Base-by-base conservation (phyloP, 441 rosid genomes). In the Geranium incanum region DNA sequence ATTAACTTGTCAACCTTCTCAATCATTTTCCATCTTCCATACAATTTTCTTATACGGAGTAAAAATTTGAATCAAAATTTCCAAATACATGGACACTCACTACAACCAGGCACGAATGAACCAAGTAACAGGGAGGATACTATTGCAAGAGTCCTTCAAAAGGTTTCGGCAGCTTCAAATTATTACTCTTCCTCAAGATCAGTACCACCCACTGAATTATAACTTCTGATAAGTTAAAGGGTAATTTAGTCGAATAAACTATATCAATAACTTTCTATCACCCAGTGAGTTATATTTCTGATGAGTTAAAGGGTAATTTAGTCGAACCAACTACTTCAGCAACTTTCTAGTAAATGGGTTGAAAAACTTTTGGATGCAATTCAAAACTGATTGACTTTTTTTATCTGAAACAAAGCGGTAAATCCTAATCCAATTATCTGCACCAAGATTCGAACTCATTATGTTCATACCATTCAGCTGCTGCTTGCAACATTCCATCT, bases 401-500 rank as follows among this genome's bases (percentile, higher is more conserved):
- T 28, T 28, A 28, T 28, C 33, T 28, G 33, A 28, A 28, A 28
- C 3, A 28, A 28, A 28, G 33, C 33, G 3, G 33, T 28, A 28
- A 28, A 28, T 28, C 33, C 33, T 28, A 28, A 28, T 28, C 33
- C 3, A 28, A 1, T 28, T 28, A 1, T 28, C 33, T 28, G 33
- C 33, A 28, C 33, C 33, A 28, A 28, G 33, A 28, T 28, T 28
- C 33, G 33, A 43, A 62, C 16, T 50, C 15, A 62, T 67, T 6
- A 38, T 50, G 38, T 65, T 60, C 76, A 73, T 87, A 92, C 99
- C 99, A 87, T 81, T 95, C 97, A 43, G 97, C 79, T 74, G 99
- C 97, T 72, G 93, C 89, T 73, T 80, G 97, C 77, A 92, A 64
- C 99, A 95, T 95, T 76, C 86, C 97, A 85, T 95, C 97, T 3